Evolutionary conservation across 805 yeast genomes (phyloP).

Genomic region (Suhomyces sp.): DNA sequence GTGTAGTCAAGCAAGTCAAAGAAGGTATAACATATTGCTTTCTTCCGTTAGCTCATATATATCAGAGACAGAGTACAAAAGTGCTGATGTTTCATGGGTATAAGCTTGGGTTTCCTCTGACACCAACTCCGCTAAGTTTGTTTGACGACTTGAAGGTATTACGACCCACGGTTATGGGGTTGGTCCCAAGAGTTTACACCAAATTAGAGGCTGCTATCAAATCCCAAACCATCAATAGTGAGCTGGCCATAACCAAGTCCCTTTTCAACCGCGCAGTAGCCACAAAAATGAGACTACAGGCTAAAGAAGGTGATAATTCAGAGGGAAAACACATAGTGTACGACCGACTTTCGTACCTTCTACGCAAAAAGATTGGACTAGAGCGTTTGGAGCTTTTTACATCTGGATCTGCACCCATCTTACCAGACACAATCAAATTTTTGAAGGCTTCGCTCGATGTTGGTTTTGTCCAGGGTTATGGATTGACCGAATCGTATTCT

Average conservation of each 20-base stretch:
- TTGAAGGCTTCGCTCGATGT: constrained; percentile 22
- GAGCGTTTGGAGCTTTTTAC: constrained; percentile 22
- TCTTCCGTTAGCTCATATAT: constrained; percentile 39
- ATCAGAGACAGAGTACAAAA: constrained; percentile 27
- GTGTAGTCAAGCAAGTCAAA: neutral
- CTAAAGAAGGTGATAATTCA: constrained; percentile 13
- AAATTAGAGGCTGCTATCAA: constrained; percentile 24
- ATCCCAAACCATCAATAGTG: constrained; percentile 19
- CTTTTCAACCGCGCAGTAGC: neutral
- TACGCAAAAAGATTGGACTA: constrained; percentile 32
- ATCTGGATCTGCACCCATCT: constrained; percentile 28
- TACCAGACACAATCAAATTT: constrained; percentile 19
- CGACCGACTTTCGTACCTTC: constrained; percentile 25
- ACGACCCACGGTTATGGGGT: constrained; percentile 22
- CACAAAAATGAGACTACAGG: constrained; percentile 12
- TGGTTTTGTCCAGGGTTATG: constrained; percentile 32
- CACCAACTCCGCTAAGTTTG: constrained; percentile 20
- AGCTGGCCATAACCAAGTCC: constrained; percentile 12
- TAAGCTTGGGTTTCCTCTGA: constrained; percentile 22
- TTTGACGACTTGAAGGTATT: constrained; percentile 22
- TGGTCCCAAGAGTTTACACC: constrained; percentile 26
- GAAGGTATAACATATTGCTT: constrained; percentile 16
- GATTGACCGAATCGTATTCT: constrained; percentile 30
- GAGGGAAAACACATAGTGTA: too few species aligned
- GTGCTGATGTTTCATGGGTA: constrained; percentile 22